Evolutionary conservation across 2,329 filamentous ascomycete genomes (phyloP).

Genomic region (Fusarium camptoceras): DNA sequence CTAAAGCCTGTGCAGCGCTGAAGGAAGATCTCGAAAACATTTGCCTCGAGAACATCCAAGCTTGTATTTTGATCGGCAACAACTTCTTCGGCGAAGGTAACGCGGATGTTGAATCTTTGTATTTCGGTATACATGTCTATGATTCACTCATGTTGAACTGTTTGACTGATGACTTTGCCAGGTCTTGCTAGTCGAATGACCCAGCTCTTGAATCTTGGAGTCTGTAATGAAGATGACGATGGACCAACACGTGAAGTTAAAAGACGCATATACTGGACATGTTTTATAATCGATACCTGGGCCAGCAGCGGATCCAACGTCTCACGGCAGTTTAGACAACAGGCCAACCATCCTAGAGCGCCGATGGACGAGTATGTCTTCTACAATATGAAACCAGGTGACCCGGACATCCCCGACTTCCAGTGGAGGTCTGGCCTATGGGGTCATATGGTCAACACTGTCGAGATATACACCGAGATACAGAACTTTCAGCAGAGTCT

Average conservation of each 20-base stretch:
- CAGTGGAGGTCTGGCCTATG: conserved; percentile 48
- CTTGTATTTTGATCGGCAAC: conserved; percentile 50
- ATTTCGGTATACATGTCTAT: conserved; percentile 44
- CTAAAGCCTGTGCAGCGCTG: conserved; percentile 35
- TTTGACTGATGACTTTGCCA: not conserved
- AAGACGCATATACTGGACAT: conserved; percentile 50
- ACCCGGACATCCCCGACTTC: conserved; percentile 27
- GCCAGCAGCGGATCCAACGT: conserved; percentile 49
- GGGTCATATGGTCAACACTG: conserved; percentile 50
- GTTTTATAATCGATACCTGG: conserved; percentile 52
- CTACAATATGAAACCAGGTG: conserved; percentile 41
- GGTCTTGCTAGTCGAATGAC: conserved; percentile 51
- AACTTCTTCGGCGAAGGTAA: conserved; percentile 48
- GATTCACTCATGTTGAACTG: accelerated
- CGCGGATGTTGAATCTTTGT: conserved; percentile 50
- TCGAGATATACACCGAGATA: conserved; percentile 50
- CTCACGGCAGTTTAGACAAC: conserved; percentile 45
- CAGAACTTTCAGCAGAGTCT: conserved; percentile 49
- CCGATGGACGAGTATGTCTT: conserved; percentile 50
- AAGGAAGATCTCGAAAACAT: conserved; percentile 49
- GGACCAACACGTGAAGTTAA: conserved; percentile 48
- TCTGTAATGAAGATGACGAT: conserved; percentile 34
- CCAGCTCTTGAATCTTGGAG: conserved; percentile 48
- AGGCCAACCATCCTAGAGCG: conserved; percentile 22
- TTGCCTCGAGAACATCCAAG: conserved; percentile 51